Conservation (phyloP, 2,329 filamentous ascomycete species). For the Fusarium palustre region DNA sequence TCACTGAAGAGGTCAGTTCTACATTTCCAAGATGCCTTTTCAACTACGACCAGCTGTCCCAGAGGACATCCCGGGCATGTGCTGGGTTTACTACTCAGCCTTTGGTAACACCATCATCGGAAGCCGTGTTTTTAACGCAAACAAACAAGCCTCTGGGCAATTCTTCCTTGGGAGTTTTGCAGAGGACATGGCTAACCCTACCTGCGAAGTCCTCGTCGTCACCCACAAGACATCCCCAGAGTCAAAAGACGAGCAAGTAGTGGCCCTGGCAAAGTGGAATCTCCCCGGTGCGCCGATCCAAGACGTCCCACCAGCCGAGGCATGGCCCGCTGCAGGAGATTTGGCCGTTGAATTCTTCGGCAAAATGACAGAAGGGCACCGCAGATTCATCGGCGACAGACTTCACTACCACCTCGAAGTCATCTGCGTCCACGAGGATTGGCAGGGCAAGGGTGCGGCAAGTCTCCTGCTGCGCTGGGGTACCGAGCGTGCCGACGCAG, state of each 20-base stretch:
- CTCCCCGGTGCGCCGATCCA: conserved; percentile 45
- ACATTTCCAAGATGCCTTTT: conserved; percentile 38
- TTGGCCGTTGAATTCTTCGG: conserved; percentile 57
- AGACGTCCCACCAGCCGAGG: conserved; percentile 44
- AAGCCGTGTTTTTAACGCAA: conserved; percentile 53
- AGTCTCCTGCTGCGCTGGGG: conserved; percentile 62
- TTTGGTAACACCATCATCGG: conserved; percentile 57
- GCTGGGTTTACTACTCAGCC: conserved; percentile 58
- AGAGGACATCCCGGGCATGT: conserved; percentile 56
- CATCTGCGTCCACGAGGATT: conserved; percentile 56
- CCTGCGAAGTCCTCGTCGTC: conserved; percentile 56
- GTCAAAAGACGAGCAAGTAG: conserved; percentile 43
- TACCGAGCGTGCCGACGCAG: conserved; percentile 57
- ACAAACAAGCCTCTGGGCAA: conserved; percentile 37
- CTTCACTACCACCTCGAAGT: conserved; percentile 64
- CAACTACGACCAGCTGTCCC: conserved; percentile 54
- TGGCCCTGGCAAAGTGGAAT: conserved; percentile 64
- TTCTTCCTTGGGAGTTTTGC: conserved; percentile 54
- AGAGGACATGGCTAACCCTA: conserved; percentile 56
- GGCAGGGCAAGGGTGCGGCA: conserved; percentile 61
- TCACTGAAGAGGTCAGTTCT: background rate
- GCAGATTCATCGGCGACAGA: conserved; percentile 54
- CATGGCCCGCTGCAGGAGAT: conserved; percentile 57
- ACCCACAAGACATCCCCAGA: conserved; percentile 47
- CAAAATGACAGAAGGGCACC: conserved; percentile 51